phyloP scores from a whole-genome alignment of 768 basidiomycete genomes.

The Mycena vulgaris region DNA sequence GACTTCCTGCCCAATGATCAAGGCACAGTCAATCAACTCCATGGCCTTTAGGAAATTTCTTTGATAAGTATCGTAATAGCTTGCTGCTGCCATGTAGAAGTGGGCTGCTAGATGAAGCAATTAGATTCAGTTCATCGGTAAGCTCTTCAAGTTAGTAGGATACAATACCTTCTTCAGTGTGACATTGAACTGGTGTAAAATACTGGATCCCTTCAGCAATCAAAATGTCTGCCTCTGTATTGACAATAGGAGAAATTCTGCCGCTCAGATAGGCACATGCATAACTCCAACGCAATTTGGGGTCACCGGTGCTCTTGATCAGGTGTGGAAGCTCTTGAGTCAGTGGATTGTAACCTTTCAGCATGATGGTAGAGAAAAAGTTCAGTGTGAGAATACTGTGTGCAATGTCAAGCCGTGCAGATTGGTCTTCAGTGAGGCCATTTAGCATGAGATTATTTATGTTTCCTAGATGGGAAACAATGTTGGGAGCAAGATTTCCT shows the following conservation, averaged over 20 bases:
- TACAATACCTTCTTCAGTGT: not conserved
- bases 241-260: not conserved
- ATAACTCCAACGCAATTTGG: not conserved
- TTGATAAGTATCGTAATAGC: not conserved
- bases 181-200: not conserved
- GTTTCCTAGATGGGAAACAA: not conserved
- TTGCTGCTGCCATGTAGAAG: slow-evolving; percentile 1
- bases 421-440: not conserved
- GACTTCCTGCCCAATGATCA: not conserved
- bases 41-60: not conserved
- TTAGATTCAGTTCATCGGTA: not conserved
- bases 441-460: slow-evolving; percentile 4
- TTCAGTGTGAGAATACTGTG: not conserved
- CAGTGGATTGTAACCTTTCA: not conserved
- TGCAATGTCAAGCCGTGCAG: not conserved
- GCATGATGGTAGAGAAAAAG: not conserved
- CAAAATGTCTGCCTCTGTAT: not conserved
- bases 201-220: not conserved
- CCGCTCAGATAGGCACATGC: not conserved
- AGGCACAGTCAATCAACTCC: not conserved
- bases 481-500: not conserved
- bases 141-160: not conserved
- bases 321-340: not conserved
- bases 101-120: not conserved
- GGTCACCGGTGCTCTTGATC: not conserved